Percentiles rank a stretch among this genome's conserved stretches.
These are phyloP conservation scores for Mortierella antarctica DNA, from an alignment of 192 early-diverging fungal genomes.

Conservation along the genomic window DNA sequence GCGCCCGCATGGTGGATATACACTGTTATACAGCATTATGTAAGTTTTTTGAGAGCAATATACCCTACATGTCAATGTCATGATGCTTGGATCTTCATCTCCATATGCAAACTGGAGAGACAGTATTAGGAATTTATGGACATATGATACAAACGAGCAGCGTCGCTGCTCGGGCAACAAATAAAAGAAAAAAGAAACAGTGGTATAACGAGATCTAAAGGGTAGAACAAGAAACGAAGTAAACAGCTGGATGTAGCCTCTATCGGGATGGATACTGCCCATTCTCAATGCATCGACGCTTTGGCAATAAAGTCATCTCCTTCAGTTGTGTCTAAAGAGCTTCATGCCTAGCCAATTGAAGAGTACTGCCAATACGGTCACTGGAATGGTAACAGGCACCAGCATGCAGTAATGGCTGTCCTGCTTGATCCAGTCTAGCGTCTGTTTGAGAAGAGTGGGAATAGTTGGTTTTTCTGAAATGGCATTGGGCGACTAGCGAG, in stretches of 20 bases:
- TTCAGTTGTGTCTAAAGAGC: constrained; percentile 87
- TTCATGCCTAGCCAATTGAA: constrained; percentile 98
- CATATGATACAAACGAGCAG: not conserved
- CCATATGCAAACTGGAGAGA: too few species aligned
- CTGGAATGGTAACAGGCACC: constrained; percentile 81
- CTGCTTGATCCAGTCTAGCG: constrained; percentile 76
- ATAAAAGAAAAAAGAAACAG: not conserved
- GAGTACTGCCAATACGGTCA: constrained; percentile 79
- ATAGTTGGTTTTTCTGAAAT: not conserved
- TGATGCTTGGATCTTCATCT: too few species aligned
- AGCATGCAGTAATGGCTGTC: constrained; percentile 88
- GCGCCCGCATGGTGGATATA: too few species aligned
- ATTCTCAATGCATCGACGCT: not conserved
- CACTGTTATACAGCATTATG: too few species aligned
- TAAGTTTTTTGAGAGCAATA: too few species aligned
- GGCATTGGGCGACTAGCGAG: not conserved
- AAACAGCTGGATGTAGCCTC: not conserved
- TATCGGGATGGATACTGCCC: not conserved
- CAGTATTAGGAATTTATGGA: too few species aligned
- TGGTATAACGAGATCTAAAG: not conserved
- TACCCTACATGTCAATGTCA: too few species aligned
- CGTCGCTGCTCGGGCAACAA: not conserved
- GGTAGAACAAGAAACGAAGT: not conserved
- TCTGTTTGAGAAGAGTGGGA: constrained; percentile 30
- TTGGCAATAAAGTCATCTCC: too few species aligned